Percentiles rank a stretch among this genome's conserved stretches.
These are phyloP conservation scores for Pichia sp. DNA, from an alignment of 1,139 yeast species.

Conservation along the genomic window DNA sequence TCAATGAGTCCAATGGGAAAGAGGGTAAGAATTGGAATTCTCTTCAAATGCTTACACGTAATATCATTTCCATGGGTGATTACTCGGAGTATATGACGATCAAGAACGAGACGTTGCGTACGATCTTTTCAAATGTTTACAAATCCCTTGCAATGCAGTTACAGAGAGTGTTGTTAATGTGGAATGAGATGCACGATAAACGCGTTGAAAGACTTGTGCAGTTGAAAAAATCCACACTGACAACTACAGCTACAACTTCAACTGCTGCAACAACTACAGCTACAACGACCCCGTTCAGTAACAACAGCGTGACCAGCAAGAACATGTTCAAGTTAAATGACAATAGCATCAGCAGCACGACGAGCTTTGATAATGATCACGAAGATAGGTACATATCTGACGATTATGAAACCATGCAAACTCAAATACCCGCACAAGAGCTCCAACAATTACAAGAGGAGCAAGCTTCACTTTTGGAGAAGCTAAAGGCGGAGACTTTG, in stretches of 20 bases:
- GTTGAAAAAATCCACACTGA: slow-evolving; percentile 22
- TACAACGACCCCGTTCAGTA: too few relatives aligned
- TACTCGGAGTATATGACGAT: slow-evolving; percentile 19
- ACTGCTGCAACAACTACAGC: too few relatives aligned
- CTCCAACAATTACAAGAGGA: slow-evolving; percentile 64
- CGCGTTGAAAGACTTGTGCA: slow-evolving; percentile 23
- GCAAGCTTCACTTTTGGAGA: slow-evolving; percentile 61
- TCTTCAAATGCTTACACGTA: slow-evolving; percentile 18
- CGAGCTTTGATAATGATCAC: background rate
- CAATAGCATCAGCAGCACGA: background rate
- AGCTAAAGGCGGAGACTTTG: slow-evolving; percentile 57
- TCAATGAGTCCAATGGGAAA: background rate
- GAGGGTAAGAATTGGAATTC: background rate
- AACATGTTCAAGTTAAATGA: slow-evolving; percentile 1
- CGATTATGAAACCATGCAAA: slow-evolving; percentile 15
- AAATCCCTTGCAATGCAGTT: slow-evolving; percentile 22
- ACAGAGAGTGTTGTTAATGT: slow-evolving; percentile 18
- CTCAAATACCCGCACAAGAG: slow-evolving; percentile 36
- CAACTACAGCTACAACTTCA: slow-evolving; percentile 12
- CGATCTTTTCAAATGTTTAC: slow-evolving; percentile 20
- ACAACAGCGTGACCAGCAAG: too few relatives aligned
- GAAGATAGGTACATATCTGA: slow-evolving; percentile 8
- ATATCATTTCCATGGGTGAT: slow-evolving; percentile 25
- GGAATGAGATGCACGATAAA: slow-evolving; percentile 21
- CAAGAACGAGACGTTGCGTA: slow-evolving; percentile 17